Percentiles rank a stretch among this genome's conserved stretches.
Evolutionary conservation across 2,329 filamentous ascomycete species (phyloP).

Genomic region (Claviceps quebecensis): DNA sequence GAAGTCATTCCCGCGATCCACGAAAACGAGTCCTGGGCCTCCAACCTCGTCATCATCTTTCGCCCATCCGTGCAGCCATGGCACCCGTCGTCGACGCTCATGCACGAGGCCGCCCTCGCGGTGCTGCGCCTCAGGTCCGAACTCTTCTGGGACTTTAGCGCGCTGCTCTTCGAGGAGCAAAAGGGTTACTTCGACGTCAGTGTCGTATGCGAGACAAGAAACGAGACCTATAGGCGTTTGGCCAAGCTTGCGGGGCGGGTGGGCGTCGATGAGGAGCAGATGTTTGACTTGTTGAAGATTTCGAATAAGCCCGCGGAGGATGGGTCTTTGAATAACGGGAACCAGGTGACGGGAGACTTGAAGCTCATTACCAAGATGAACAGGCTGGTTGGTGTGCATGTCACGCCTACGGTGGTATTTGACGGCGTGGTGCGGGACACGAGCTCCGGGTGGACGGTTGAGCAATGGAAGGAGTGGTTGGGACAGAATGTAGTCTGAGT

Average conservation of each 20-base stretch:
- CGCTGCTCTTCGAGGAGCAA: conserved; percentile 51
- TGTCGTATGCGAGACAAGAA: conserved; percentile 72
- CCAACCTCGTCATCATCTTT: conserved; percentile 62
- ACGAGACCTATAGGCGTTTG: conserved; percentile 68
- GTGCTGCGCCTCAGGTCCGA: conserved; percentile 56
- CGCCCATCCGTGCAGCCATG: conserved; percentile 88
- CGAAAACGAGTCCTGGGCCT: conserved; percentile 39
- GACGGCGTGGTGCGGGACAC: conserved; percentile 75
- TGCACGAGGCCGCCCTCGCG: conserved; percentile 72
- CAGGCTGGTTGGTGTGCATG: conserved; percentile 69
- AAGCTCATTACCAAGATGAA: conserved; percentile 74
- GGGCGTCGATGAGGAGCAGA: conserved; percentile 54
- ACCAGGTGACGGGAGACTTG: conserved; percentile 69
- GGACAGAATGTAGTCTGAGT: conserved; percentile 32
- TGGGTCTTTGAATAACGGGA: conserved; percentile 62
- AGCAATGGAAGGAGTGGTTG: conserved; percentile 81
- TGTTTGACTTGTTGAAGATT: conserved; percentile 58
- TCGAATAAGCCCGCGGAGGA: conserved; percentile 51
- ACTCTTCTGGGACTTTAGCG: conserved; percentile 70
- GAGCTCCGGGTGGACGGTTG: conserved; percentile 60
- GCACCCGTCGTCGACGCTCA: conserved; percentile 75
- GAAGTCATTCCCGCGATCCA: conserved; percentile 51
- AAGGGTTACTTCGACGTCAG: conserved; percentile 70
- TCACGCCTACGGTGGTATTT: conserved; percentile 81
- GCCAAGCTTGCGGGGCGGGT: conserved; percentile 56